phyloP scores from a whole-genome alignment of 208 protist species.

The Acanthamoeba royreba region DNA sequence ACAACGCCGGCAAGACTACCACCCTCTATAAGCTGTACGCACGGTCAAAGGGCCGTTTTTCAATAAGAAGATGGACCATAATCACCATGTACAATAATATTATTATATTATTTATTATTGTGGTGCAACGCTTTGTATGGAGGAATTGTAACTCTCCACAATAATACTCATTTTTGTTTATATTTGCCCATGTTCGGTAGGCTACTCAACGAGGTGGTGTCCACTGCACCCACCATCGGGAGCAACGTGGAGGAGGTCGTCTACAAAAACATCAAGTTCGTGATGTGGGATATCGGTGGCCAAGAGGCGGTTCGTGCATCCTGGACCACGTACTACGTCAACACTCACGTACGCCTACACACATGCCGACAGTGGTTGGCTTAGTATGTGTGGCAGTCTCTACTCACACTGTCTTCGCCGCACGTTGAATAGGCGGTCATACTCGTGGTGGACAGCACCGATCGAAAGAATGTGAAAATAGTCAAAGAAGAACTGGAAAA shows the following conservation, averaged over 20 bases:
- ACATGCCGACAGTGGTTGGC: neutral
- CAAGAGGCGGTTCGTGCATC: constrained; percentile 54
- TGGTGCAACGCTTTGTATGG: neutral
- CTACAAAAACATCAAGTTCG: constrained; percentile 74
- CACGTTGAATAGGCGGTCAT: constrained; percentile 73
- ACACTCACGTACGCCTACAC: constrained; percentile 52
- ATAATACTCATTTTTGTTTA: constrained; percentile 41
- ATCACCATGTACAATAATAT: neutral
- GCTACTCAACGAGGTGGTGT: constrained; percentile 67
- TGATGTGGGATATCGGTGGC: constrained; percentile 73
- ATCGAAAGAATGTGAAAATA: constrained; percentile 52
- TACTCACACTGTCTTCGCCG: no score
- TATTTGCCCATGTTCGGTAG: constrained; percentile 38
- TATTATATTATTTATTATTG: neutral
- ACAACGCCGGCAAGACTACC: constrained; percentile 74
- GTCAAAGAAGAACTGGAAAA: constrained; percentile 76
- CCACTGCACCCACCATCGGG: constrained; percentile 72
- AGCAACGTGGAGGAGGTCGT: constrained; percentile 77
- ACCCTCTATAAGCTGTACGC: constrained; percentile 69
- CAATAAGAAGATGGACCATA: neutral
- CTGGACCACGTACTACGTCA: constrained; percentile 72
- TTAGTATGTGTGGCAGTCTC: neutral
- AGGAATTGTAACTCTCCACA: neutral
- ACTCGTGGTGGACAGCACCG: constrained; percentile 74
- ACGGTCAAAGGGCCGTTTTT: no score